Percentiles rank a stretch among this genome's conserved stretches.
These are phyloP conservation scores for Hordeum pubiflorum DNA, from an alignment of 202 grass and related monocot genomes.

Conservation along the genomic window DNA sequence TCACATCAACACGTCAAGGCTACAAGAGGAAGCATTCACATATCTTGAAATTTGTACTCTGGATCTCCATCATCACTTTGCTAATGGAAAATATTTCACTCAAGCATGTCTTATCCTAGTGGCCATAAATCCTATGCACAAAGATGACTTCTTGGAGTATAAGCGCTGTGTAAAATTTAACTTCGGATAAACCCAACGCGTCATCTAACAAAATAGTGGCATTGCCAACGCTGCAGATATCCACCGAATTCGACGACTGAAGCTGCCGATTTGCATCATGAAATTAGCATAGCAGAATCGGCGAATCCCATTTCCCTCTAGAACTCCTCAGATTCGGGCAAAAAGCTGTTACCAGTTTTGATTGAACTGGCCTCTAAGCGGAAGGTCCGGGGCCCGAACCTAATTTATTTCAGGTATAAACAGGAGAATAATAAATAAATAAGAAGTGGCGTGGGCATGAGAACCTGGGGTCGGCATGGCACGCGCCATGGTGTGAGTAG, in stretches of 20 bases:
- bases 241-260: not conserved
- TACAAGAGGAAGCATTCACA: not conserved
- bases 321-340: not conserved
- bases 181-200: not conserved
- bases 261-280: not conserved
- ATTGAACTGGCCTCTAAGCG: not conserved
- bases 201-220: not conserved
- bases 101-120: not conserved
- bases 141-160: not conserved
- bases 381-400: not conserved
- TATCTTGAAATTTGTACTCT: not conserved
- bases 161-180: not conserved
- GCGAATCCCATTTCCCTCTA: not conserved
- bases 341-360: not conserved
- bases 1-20: not conserved
- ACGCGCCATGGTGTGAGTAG: not conserved
- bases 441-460: not conserved
- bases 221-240: not conserved
- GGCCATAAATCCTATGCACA: not conserved
- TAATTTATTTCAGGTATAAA: not conserved
- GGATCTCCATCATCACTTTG: not conserved
- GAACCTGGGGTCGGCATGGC: slow-evolving; percentile 18
- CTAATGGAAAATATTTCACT: not conserved
- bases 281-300: not conserved
- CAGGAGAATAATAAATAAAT: not conserved